Base-by-base conservation (phyloP, 129 eudicot genomes). In the Flaveria trinervia region DNA sequence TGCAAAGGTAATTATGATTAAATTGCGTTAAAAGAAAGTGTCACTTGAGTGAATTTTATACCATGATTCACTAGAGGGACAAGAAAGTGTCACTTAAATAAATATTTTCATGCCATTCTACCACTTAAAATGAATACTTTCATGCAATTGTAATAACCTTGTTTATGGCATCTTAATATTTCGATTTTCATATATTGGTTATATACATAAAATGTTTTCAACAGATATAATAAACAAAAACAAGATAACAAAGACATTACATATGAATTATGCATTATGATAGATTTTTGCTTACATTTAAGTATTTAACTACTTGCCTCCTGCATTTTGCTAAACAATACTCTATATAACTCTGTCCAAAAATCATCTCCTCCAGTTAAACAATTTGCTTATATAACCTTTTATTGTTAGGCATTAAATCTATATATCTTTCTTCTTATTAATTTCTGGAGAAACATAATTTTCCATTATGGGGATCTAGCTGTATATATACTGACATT, bases 361-460 rank as follows among this genome's bases (percentile, higher is more conserved):
- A 70, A 79, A 28, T 60, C 62, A 44, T 16, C 60, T 13, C 25
- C 30, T 69, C 22, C 20, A 45, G 71, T 62, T 33, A 39, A 36
- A 5, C 54, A 56, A 60, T 48, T 48, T 56, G 77, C 20, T 18
- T 79, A 71, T 79, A 79, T 61, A 59, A 55, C 50, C 10, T 70
- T 22, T 52, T 72, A 39, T 61, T 79, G 11, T 28, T 78, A 46
- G 68, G 43, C 72, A 71, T 71, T 60, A 18, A 70, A 60, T 78
- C 77, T 62, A 60, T 69, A 60, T 46, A 10, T 48, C 16, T 77
- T 68, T 61, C 16, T 25, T n/a, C 9, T 55, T n/a, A 20, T 61
- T 26, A 25, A 0, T 36, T 64, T 33, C 13, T n/a, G 61, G 13
- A 25, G 49, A 6, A 79, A 30, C 65, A 71, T 61, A 62, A 22